Percentiles rank a stretch among this genome's conserved stretches.
Evolutionary conservation across 202 grass and related monocot species (phyloP).

Genomic region (Alloteropsis angusta): DNA sequence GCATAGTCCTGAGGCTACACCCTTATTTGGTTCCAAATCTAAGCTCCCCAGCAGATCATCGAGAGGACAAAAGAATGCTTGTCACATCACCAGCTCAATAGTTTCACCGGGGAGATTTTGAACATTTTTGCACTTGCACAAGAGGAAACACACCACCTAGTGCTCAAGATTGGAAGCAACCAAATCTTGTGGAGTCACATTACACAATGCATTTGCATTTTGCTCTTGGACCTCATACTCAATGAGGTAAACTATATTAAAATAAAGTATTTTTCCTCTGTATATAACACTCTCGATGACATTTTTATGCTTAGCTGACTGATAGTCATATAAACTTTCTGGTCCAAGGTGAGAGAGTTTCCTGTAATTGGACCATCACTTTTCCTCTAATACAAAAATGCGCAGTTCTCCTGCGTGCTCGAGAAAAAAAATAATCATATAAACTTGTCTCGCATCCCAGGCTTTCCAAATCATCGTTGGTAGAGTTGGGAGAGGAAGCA

Average conservation of each 20-base stretch:
- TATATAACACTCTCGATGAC: background rate
- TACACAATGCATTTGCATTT: background rate
- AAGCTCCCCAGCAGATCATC: background rate
- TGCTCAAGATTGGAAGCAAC: background rate
- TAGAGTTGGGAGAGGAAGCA: background rate
- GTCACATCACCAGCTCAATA: background rate
- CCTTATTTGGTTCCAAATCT: background rate
- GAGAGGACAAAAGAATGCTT: background rate
- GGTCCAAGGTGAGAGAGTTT: too few relatives aligned
- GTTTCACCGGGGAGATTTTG: background rate
- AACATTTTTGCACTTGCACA: background rate
- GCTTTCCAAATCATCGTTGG: background rate
- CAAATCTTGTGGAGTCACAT: background rate
- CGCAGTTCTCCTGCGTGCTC: too few relatives aligned
- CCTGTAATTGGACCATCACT: too few relatives aligned
- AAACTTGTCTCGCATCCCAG: conserved; percentile 1
- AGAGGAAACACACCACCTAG: background rate
- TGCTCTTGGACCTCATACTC: background rate
- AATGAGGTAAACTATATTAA: conserved; percentile 4
- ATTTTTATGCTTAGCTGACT: background rate
- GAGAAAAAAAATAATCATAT: background rate
- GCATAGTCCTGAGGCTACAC: background rate
- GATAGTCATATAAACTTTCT: background rate
- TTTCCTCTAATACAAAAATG: too few relatives aligned
- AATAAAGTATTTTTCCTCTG: background rate